A percentile compares a stretch with the other conserved stretches of the same genome.
These are phyloP conservation scores for Euphorbia tirucalli DNA, from an alignment of 345 rosid genomes.

Conservation along the genomic window DNA sequence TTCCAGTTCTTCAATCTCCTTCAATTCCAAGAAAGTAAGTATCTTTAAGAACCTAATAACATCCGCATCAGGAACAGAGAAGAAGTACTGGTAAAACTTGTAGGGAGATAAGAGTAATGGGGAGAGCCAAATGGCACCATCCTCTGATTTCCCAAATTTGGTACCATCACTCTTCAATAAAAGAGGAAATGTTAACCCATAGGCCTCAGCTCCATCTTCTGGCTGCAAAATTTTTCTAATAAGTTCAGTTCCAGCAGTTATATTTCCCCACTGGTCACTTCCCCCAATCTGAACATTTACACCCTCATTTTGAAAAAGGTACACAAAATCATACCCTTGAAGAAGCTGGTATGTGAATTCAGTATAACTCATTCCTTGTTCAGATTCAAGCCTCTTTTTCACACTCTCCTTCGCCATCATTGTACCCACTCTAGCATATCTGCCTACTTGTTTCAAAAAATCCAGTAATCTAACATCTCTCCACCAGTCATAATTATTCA, in stretches of 20 bases:
- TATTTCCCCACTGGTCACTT: slow-evolving; percentile 98
- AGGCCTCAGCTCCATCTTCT: slow-evolving; percentile 58
- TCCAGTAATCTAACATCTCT: slow-evolving; percentile 74
- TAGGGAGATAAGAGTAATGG: slow-evolving; percentile 75
- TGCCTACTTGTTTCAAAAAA: slow-evolving; percentile 74
- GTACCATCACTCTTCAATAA: slow-evolving; percentile 84
- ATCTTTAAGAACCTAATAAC: slow-evolving; percentile 71
- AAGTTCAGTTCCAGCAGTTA: slow-evolving; percentile 88
- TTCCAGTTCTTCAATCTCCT: slow-evolving; percentile 62
- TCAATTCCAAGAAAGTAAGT: slow-evolving; percentile 70
- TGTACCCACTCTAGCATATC: slow-evolving; percentile 76
- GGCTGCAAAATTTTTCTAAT: slow-evolving; percentile 73
- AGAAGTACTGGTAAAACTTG: slow-evolving; percentile 91
- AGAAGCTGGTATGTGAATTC: slow-evolving; percentile 88
- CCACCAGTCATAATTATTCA: slow-evolving; percentile 98
- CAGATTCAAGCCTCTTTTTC: slow-evolving; percentile 86
- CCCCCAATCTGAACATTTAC: slow-evolving; percentile 94
- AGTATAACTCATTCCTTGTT: slow-evolving; percentile 92
- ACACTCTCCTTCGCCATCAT: slow-evolving; percentile 95
- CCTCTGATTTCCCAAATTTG: slow-evolving; percentile 96
- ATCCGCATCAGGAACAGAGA: slow-evolving; percentile 84
- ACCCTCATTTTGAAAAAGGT: slow-evolving; percentile 65
- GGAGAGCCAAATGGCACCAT: slow-evolving; percentile 94
- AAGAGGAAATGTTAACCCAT: slow-evolving; percentile 89
- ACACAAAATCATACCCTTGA: slow-evolving; percentile 83